phyloP scores from a whole-genome alignment of 1,139 yeast species.

The Debaryomyces robertsiae region DNA sequence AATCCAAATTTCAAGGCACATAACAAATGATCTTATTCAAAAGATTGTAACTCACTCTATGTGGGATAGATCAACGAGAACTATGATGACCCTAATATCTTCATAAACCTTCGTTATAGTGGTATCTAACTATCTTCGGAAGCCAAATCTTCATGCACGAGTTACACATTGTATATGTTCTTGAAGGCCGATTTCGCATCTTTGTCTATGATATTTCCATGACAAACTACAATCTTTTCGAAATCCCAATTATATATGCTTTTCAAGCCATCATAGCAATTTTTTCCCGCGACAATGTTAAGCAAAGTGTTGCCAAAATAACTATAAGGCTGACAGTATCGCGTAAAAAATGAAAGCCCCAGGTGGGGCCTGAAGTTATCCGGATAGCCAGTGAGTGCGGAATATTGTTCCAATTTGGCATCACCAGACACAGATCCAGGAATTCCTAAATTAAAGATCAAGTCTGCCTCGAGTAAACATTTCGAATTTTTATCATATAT shows the following conservation, averaged over 20 bases:
- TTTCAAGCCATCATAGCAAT: constrained; percentile 28
- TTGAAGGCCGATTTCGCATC: neutral
- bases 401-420: constrained; percentile 22
- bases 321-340: constrained; percentile 41
- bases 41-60: no score
- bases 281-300: constrained; percentile 14
- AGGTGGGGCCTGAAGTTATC: constrained; percentile 36
- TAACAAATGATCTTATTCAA: no score
- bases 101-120: no score
- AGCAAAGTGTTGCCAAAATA: constrained; percentile 34
- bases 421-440: constrained; percentile 18
- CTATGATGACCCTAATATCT: no score
- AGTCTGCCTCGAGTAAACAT: constrained; percentile 50
- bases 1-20: no score
- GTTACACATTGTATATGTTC: neutral
- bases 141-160: no score
- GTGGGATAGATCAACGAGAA: no score
- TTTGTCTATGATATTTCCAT: neutral
- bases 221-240: constrained; percentile 20
- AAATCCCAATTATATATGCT: constrained; percentile 49
- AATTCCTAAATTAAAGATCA: constrained; percentile 45
- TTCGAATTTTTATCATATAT: constrained; percentile 41
- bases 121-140: no score
- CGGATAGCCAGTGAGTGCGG: constrained; percentile 39
- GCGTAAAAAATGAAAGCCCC: constrained; percentile 40